A percentile compares a stretch with the other conserved stretches of the same genome.
These are phyloP conservation scores for Dothidotthia symphoricarpi DNA, from an alignment of 2,329 filamentous ascomycete species.

Conservation along the genomic window DNA sequence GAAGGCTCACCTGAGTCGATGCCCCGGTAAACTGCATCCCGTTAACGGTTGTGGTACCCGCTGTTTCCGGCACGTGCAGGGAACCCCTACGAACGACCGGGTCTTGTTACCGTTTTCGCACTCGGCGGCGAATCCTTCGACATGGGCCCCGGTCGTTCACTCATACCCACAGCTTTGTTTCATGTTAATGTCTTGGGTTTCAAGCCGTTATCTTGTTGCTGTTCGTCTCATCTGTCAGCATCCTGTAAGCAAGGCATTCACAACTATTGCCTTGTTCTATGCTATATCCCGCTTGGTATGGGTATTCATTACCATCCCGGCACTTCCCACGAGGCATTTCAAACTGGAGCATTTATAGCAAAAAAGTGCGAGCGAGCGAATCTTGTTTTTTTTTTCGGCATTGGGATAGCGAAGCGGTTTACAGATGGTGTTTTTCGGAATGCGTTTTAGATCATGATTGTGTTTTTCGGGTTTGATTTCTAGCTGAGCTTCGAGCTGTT, in stretches of 20 bases:
- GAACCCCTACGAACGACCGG: constrained; percentile 35
- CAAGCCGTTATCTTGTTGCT: constrained; percentile 15
- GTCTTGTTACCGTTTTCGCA: constrained; percentile 28
- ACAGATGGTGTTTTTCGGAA: constrained; percentile 7
- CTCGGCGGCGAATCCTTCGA: constrained; percentile 23
- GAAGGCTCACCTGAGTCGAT: constrained; percentile 26
- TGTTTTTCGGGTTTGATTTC: constrained; percentile 2
- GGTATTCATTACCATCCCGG: constrained; percentile 7
- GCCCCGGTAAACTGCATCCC: constrained; percentile 19
- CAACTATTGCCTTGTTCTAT: too few relatives aligned
- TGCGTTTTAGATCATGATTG: constrained; percentile 4
- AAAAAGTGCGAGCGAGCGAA: not conserved
- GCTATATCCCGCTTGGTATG: constrained; percentile 9
- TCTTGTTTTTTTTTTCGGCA: constrained; percentile 2
- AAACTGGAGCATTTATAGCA: not conserved
- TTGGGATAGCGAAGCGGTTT: constrained; percentile 4
- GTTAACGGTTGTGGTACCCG: constrained; percentile 29
- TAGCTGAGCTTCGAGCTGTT: too few relatives aligned
- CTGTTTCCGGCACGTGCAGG: constrained; percentile 36
- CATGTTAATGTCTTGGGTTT: constrained; percentile 24
- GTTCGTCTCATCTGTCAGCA: constrained; percentile 3
- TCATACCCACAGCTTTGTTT: constrained; percentile 20
- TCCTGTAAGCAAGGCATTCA: too few relatives aligned
- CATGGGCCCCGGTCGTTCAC: constrained; percentile 15
- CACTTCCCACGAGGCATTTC: constrained; percentile 2